Evolutionary conservation across 371 early-diverging fungal genomes (phyloP).

Genomic region (Basidiobolus meristosporus): DNA sequence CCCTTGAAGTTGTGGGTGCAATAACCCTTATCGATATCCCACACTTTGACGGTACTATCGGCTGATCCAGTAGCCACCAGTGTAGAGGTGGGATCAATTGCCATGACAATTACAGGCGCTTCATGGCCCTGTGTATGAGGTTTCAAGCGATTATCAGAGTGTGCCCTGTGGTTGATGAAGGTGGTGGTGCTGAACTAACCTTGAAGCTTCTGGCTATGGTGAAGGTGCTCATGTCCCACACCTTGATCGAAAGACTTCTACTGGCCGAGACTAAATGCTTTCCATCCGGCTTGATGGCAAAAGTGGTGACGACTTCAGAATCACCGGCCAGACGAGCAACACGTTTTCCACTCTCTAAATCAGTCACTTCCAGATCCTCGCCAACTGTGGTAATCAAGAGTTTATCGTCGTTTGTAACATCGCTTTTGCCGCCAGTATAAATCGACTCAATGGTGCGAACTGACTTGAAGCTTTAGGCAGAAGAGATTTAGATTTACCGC

Average conservation of each 20-base stretch:
- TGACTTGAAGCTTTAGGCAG: conserved; percentile 63
- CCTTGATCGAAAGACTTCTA: conserved; percentile 53
- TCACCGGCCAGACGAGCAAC: conserved; percentile 52
- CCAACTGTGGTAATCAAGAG: conserved; percentile 57
- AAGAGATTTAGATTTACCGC: too few relatives aligned
- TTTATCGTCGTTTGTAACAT: conserved; percentile 41
- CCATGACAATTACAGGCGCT: conserved; percentile 85
- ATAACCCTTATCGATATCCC: conserved; percentile 86
- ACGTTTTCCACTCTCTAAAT: conserved; percentile 46
- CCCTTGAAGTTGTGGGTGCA: conserved; percentile 90
- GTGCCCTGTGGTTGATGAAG: background rate
- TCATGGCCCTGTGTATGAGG: conserved; percentile 48
- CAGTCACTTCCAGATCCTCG: conserved; percentile 66
- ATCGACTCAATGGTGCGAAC: conserved; percentile 70
- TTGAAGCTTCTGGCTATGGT: conserved; percentile 44
- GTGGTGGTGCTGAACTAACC: conserved; percentile 8
- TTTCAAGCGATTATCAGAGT: background rate
- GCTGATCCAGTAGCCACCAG: conserved; percentile 93
- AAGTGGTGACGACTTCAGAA: conserved; percentile 68
- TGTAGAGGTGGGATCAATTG: conserved; percentile 67
- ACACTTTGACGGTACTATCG: conserved; percentile 82
- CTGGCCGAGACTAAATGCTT: conserved; percentile 58
- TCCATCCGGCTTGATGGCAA: conserved; percentile 68
- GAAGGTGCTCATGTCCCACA: conserved; percentile 60
- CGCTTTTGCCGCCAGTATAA: conserved; percentile 84